Conservation (phyloP, 2,329 filamentous ascomycete genomes). For the Botrytis porri region DNA sequence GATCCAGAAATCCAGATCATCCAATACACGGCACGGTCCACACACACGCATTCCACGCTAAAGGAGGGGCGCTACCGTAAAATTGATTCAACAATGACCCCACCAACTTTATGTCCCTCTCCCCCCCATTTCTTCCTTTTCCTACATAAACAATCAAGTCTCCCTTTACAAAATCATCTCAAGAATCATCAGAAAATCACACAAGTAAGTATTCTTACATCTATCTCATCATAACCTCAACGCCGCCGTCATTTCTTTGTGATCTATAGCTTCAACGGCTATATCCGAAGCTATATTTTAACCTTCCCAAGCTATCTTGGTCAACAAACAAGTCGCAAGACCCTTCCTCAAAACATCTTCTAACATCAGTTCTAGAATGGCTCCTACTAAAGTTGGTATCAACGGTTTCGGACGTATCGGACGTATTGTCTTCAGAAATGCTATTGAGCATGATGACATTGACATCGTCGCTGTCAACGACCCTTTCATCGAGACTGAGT, state of each 20-base stretch:
- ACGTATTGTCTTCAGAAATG: slow-evolving; percentile 98
- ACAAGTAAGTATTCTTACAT: slow-evolving; percentile 26
- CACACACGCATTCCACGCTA: slow-evolving; percentile 12
- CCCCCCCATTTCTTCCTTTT: slow-evolving; percentile 24
- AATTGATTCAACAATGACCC: slow-evolving; percentile 24
- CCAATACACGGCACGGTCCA: slow-evolving; percentile 6
- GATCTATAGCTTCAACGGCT: neutral
- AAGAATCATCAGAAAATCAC: slow-evolving; percentile 18
- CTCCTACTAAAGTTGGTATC: slow-evolving; percentile 79
- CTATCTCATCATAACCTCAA: neutral
- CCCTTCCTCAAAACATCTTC: slow-evolving; percentile 22
- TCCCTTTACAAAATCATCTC: slow-evolving; percentile 15
- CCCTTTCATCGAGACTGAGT: slow-evolving; percentile 96
- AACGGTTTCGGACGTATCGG: slow-evolving; percentile 99
- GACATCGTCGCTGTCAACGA: slow-evolving; percentile 97
- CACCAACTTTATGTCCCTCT: slow-evolving; percentile 15
- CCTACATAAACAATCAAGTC: slow-evolving; percentile 23
- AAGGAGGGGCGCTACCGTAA: slow-evolving; percentile 20
- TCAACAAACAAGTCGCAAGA: slow-evolving; percentile 22
- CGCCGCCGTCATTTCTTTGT: neutral
- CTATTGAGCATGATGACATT: slow-evolving; percentile 83
- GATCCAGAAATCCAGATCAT: neutral
- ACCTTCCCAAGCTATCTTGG: slow-evolving; percentile 13
- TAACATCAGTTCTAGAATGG: slow-evolving; percentile 43
- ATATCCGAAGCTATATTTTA: slow-evolving; percentile 1